Base-by-base conservation (phyloP, 2,329 filamentous ascomycete species). In the Phialophora macrospora region DNA sequence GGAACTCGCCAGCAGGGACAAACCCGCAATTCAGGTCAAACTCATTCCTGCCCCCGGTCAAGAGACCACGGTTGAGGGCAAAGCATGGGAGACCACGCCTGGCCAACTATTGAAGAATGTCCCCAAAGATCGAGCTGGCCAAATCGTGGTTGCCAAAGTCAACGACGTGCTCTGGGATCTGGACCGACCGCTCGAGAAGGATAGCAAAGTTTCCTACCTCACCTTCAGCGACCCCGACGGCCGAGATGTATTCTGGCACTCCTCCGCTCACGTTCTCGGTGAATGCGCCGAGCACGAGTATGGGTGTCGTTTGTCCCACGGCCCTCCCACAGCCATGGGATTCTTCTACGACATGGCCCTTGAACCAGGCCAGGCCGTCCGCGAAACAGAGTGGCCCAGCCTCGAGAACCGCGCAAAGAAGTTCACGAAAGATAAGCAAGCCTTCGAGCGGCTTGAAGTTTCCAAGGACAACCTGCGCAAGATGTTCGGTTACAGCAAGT, bases 281-380 rank as follows among this genome's bases (percentile, higher is more conserved):
- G 95, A 98, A 80, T 93, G 93, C 66, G 91, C 90, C 57, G 95
- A 99, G 80, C 87, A 90, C 75, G 87, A 93, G 74, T 99, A 93
- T 76, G 92, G 93, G 66, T 97, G 94, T 80, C 89, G 91, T 73
- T 86, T 97, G 54, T 97, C 93, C 78, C 96, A 97, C 76, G 95
- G 95, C 26, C 95, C 95, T 38, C 95, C 92, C 9, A 93, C 94
- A 52, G 88, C 93, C 60, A 90, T 93, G 78, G 94, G 93, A 46
- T 97, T 97, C 84, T 97, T 97, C 84, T 98, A 97, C 79, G 92
- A 98, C 80, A 97, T 98, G 93, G 90, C 90, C 34, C 83, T 92
- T 52, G 87, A 90, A 55, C 88, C 90, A 46, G 88, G 88, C 83
- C 74, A 83, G 60, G 83, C 84, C 26, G 91, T 97, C 48, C 87